Conservation (phyloP, 192 early-diverging fungal genomes). For the Paraglomus brasilianum region DNA sequence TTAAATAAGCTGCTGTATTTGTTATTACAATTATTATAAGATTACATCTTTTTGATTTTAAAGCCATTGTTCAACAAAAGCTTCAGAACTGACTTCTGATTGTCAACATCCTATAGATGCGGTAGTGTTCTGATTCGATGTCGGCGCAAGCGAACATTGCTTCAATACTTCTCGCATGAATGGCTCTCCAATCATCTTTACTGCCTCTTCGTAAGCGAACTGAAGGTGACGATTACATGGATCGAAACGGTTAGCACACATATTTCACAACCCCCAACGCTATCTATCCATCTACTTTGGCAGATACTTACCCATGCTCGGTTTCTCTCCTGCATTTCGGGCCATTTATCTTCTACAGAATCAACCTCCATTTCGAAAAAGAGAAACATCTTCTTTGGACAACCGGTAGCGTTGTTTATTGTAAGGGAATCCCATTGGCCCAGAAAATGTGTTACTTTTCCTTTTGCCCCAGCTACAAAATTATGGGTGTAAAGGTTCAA, state of each 20-base stretch:
- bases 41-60: no score
- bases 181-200: conserved; percentile 35
- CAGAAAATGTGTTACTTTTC: conserved; percentile 47
- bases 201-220: conserved; percentile 48
- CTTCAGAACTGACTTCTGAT: no score
- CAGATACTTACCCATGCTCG: conserved; percentile 45
- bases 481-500: neutral
- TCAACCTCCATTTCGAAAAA: conserved; percentile 60
- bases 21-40: no score
- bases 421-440: conserved; percentile 50
- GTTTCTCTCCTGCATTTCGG: conserved; percentile 51
- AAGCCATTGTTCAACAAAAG: no score
- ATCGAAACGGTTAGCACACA: neutral
- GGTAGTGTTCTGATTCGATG: neutral
- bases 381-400: conserved; percentile 42
- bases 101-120: no score
- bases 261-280: neutral
- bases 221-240: conserved; percentile 14
- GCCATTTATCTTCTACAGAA: conserved; percentile 51
- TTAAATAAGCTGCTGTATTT: no score
- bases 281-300: conserved; percentile 8
- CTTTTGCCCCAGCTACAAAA: conserved; percentile 50
- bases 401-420: conserved; percentile 40
- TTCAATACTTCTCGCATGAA: conserved; percentile 47
- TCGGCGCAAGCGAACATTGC: conserved; percentile 37